Evolutionary conservation across 371 early-diverging fungal genomes (phyloP), one percentile per base, ranked within the genome.

Genomic region (Rhizopus microsporus): DNA sequence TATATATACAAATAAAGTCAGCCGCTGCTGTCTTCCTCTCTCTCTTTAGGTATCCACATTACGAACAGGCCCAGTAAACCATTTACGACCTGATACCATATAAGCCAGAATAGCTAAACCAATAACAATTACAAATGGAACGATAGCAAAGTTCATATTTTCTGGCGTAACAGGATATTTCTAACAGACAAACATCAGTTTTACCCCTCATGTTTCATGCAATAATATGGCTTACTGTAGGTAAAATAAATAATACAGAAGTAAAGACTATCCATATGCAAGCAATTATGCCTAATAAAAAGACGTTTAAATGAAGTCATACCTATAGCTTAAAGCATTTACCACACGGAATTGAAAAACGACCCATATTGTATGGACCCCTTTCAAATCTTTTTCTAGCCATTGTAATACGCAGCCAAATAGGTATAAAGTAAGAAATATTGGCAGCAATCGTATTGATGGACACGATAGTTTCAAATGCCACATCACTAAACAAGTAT

Each of bases 401-500:
- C 84, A 67, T 83, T 29, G 54, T 82, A 54, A 62, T 76, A 64
- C 44, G 73, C 30, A 81, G 67, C 52, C 75, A 63, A 4, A 86
- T 86, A 8, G 90, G 90, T 43, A 87, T 75, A 34, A 83, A 84
- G 56, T 90, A 90, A 10, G 87, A 82, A 34, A 90, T 79, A 59
- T 81, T 85, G 32, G 86, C 71, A 30, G 88, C 83, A 57, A 90
- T 87, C 30, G 87, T 87, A 32, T 84, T 81, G 45, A 90, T 81
- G 30, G 84, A 83, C 17, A 85, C 82, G 58, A 90, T 83, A 16
- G 90, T 88, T 34, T 82, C 74, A 48, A 77, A 82, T 3, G 85
- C 85, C 2, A 71, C 71, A 3, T 62, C 43, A 55, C 73, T 72
- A 43, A 72, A 69, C 39, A 82, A 56, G 60, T 79, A 77, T 31